Evolutionary conservation across 2,329 filamentous ascomycete genomes (phyloP).

Genomic region (Aspergillus persii): DNA sequence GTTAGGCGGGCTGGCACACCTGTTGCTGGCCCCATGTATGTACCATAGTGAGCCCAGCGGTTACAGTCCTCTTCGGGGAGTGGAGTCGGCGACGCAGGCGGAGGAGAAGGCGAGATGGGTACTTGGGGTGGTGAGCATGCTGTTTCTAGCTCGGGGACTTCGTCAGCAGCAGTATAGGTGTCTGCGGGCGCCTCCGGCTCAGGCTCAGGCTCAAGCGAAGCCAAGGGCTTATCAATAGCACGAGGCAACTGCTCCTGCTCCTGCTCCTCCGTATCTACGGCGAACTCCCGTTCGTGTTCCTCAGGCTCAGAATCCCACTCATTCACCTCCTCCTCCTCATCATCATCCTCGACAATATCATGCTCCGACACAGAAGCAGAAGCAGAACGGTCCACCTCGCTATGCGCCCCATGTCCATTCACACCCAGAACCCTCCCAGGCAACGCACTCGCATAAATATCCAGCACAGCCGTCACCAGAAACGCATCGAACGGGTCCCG

Average conservation of each 20-base stretch:
- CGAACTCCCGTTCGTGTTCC: no score
- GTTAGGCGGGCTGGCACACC: background rate
- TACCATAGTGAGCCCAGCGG: background rate
- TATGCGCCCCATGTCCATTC: background rate
- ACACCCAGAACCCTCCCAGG: background rate
- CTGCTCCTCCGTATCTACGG: no score
- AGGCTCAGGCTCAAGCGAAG: background rate
- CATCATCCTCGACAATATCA: no score
- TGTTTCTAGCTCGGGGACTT: background rate
- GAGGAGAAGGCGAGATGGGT: background rate
- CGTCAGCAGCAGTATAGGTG: background rate
- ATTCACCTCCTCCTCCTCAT: background rate
- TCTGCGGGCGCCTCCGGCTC: no score
- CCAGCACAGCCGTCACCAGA: background rate
- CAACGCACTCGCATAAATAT: background rate
- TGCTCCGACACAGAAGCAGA: background rate
- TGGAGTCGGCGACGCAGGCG: background rate
- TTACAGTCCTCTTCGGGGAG: background rate
- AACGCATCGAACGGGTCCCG: conserved; percentile 3
- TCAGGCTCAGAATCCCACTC: background rate
- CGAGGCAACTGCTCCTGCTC: background rate
- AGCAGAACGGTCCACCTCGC: background rate
- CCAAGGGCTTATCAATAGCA: background rate
- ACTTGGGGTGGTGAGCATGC: background rate
- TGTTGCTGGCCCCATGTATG: background rate